These are phyloP conservation scores for Fusarium redolens DNA, from an alignment of 2,329 filamentous ascomycete species.

Conservation along the genomic window DNA sequence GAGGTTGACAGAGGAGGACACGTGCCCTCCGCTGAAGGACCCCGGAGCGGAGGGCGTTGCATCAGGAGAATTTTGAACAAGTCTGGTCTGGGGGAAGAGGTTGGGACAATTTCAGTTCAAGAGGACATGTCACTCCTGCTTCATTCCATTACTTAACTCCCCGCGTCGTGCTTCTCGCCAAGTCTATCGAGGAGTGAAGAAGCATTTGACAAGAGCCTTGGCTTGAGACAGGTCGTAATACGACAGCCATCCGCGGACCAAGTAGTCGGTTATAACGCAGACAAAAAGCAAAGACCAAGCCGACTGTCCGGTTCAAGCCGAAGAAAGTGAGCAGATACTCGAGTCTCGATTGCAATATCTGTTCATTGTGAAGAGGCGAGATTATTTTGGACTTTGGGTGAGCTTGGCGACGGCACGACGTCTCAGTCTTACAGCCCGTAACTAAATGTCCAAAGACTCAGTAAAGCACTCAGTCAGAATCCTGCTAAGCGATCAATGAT, in stretches of 20 bases:
- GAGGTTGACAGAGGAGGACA: constrained; percentile 15
- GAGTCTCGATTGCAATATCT: not conserved
- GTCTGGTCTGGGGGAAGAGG: constrained; percentile 3
- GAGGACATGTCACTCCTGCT: constrained; percentile 18
- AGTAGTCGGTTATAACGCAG: not conserved
- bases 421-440: not conserved
- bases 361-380: not conserved
- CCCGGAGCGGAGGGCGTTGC: constrained; percentile 29
- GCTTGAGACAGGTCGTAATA: constrained; percentile 15
- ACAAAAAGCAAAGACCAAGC: not conserved
- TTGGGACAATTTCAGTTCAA: not conserved
- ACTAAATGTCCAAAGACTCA: not conserved
- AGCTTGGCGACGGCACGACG: not conserved
- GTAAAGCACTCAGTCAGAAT: not conserved
- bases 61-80: not conserved
- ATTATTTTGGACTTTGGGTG: not conserved
- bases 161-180: constrained; percentile 6
- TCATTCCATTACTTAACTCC: not conserved
- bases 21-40: constrained; percentile 33
- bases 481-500: constrained; percentile 12
- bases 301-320: constrained; percentile 10
- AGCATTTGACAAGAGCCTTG: constrained; percentile 40
- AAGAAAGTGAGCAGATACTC: not conserved
- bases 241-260: not conserved
- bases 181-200: constrained; percentile 21